A percentile compares a stretch with the other conserved stretches of the same genome.
phyloP scores from a whole-genome alignment of 2,329 filamentous ascomycete species.

The Pestalotiopsis sp. region DNA sequence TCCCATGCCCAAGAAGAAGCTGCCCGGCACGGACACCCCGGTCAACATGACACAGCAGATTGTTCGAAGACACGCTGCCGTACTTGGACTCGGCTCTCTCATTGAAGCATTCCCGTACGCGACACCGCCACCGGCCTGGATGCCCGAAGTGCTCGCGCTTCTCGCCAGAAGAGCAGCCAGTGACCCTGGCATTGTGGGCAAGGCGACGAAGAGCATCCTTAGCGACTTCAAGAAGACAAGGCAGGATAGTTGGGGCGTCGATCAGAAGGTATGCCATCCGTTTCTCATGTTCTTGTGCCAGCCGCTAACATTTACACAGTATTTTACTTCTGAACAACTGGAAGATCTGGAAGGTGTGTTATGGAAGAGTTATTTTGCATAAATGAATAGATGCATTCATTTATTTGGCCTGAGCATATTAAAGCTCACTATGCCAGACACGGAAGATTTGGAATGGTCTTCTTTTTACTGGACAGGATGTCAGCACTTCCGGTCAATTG shows the following conservation, averaged over 20 bases:
- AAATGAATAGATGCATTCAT: constrained; percentile 23
- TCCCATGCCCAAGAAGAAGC: constrained; percentile 78
- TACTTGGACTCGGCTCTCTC: constrained; percentile 86
- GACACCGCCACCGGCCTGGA: constrained; percentile 88
- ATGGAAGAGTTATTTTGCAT: constrained; percentile 99
- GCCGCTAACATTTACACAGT: constrained; percentile 45
- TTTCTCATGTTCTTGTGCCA: neutral
- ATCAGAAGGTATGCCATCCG: constrained; percentile 80
- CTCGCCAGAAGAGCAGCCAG: constrained; percentile 83
- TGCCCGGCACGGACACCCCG: constrained; percentile 68
- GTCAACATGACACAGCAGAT: constrained; percentile 76
- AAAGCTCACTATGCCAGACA: neutral
- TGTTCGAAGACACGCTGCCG: constrained; percentile 83
- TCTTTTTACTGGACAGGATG: neutral
- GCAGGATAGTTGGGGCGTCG: constrained; percentile 97
- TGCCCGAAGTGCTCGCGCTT: constrained; percentile 88
- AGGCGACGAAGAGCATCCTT: constrained; percentile 90
- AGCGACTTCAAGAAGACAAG: constrained; percentile 99
- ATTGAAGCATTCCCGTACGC: constrained; percentile 96
- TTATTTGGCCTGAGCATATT: neutral
- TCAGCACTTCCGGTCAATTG: neutral
- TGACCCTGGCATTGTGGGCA: constrained; percentile 90
- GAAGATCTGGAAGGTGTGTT: constrained; percentile 95
- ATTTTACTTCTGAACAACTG: constrained; percentile 89
- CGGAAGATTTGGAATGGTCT: neutral